phyloP scores from a whole-genome alignment of 2,329 filamentous ascomycete genomes.

The Cytospora schulzeri region DNA sequence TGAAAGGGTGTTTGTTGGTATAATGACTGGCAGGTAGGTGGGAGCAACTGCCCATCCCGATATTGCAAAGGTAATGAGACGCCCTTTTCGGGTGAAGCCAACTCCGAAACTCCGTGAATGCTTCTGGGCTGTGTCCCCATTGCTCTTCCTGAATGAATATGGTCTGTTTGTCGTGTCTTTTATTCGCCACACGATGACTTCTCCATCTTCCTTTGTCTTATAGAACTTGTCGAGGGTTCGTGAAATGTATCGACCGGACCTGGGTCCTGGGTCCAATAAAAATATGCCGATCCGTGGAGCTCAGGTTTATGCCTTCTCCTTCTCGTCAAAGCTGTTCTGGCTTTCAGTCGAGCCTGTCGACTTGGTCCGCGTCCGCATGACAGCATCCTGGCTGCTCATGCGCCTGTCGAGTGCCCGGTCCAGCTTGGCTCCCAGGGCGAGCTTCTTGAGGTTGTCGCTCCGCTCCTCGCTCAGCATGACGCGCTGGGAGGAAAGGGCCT shows the following conservation, averaged over 20 bases:
- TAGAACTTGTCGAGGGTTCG: neutral
- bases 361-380: conserved; percentile 63
- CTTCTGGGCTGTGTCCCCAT: conserved; percentile 8
- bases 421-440: conserved; percentile 86
- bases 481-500: conserved; percentile 79
- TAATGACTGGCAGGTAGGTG: conserved; percentile 13
- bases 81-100: conserved; percentile 4
- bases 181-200: neutral
- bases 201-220: neutral
- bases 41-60: neutral
- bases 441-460: conserved; percentile 78
- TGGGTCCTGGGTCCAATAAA: neutral
- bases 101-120: conserved; percentile 19
- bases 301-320: conserved; percentile 37
- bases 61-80: neutral
- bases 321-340: conserved; percentile 42
- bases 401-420: conserved; percentile 83
- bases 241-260: neutral
- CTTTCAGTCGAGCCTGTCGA: conserved; percentile 29
- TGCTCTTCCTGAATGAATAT: neutral
- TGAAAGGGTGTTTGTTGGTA: neutral
- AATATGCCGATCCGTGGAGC: neutral
- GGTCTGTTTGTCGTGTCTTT: neutral
- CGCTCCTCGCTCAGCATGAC: conserved; percentile 80
- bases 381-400: conserved; percentile 87